Conservation (phyloP, 2,329 filamentous ascomycete genomes). For the Fusarium sororula region DNA sequence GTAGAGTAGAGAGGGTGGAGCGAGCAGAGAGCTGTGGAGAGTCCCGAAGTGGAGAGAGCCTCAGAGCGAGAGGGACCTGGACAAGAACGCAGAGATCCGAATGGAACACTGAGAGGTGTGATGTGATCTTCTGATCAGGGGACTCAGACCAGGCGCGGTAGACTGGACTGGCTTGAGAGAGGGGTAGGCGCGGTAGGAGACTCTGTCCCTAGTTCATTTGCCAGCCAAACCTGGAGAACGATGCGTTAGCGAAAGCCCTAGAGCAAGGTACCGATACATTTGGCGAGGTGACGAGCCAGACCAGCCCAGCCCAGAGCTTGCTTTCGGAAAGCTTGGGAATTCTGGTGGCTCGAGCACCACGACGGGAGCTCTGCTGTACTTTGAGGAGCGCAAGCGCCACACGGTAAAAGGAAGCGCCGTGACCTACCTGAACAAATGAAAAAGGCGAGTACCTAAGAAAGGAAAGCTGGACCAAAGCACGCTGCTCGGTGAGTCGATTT, state of each 20-base stretch:
- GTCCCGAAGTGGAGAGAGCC: conserved; percentile 32
- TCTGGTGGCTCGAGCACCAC: conserved; percentile 24
- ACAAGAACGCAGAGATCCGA: conserved; percentile 22
- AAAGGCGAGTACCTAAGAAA: background rate
- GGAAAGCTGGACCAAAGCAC: conserved; percentile 2
- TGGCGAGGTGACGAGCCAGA: conserved; percentile 4
- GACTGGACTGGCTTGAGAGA: conserved; percentile 12
- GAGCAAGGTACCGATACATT: conserved; percentile 39
- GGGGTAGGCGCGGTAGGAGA: conserved; percentile 29
- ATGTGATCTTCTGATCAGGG: conserved; percentile 36
- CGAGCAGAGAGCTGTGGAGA: conserved; percentile 26
- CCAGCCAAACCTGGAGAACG: conserved; percentile 37
- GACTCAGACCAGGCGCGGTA: conserved; percentile 3
- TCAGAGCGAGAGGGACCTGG: conserved; percentile 4
- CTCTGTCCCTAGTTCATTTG: conserved; percentile 32
- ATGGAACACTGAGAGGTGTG: conserved; percentile 26
- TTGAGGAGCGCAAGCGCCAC: background rate
- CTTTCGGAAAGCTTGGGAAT: conserved; percentile 28
- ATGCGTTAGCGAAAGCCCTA: conserved; percentile 37
- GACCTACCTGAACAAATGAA: conserved; percentile 14
- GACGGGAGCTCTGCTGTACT: background rate
- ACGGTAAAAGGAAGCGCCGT: background rate
- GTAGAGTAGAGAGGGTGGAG: conserved; percentile 18
- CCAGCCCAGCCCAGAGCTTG: conserved; percentile 18
- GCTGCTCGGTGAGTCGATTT: background rate